A percentile compares a stretch with the other conserved stretches of the same genome.
phyloP scores from a whole-genome alignment of 805 yeast species.

The Lipomyces japonicus region DNA sequence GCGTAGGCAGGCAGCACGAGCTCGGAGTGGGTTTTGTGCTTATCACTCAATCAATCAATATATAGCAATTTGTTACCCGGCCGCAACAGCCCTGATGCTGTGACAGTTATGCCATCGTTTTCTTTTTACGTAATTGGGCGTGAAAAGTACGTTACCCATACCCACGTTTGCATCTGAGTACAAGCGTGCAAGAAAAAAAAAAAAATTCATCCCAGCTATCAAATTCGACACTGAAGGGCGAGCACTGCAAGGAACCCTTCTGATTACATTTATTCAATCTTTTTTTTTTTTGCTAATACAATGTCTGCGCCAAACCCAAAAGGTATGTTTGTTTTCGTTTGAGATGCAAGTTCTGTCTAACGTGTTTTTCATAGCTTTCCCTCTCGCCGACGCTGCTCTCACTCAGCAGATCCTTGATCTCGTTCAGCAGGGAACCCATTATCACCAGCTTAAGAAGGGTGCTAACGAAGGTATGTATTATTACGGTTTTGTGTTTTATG shows the following conservation, averaged over 20 bases:
- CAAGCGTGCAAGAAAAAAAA: no score
- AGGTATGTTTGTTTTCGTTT: constrained; percentile 37
- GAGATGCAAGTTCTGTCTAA: background rate
- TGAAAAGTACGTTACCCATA: no score
- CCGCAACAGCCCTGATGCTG: no score
- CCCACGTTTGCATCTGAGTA: no score
- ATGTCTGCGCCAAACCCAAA: constrained; percentile 93
- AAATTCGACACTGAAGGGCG: constrained; percentile 35
- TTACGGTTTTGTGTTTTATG: background rate
- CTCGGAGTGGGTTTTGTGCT: no score
- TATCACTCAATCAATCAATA: no score
- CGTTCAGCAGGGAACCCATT: constrained; percentile 95
- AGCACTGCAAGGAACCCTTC: constrained; percentile 40
- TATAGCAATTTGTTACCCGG: no score
- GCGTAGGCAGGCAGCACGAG: no score
- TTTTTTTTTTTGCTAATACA: constrained; percentile 14
- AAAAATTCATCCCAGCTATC: no score
- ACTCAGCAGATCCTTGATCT: constrained; percentile 96
- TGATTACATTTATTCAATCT: background rate
- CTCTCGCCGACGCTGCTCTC: constrained; percentile 93
- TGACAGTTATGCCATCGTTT: no score
- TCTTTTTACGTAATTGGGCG: no score
- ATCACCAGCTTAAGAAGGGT: constrained; percentile 98
- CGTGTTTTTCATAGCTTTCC: constrained; percentile 82
- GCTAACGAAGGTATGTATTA: constrained; percentile 89